phyloP scores from a whole-genome alignment of 1,139 yeast species.

The Yamadazyma jaroonii region DNA sequence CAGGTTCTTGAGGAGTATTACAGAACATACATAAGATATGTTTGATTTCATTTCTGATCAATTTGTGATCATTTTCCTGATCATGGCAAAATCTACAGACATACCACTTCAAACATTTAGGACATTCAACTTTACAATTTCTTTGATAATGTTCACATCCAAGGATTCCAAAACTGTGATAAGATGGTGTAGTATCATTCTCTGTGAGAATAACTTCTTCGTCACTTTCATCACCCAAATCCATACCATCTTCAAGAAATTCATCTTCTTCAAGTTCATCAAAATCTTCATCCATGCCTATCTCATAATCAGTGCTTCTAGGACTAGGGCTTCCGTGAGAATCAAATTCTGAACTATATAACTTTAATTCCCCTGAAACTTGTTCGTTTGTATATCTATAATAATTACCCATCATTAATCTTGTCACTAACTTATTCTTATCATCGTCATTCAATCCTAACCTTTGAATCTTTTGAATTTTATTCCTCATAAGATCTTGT shows the following conservation, averaged over 20 bases:
- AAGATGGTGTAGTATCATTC: constrained; percentile 51
- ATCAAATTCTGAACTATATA: neutral
- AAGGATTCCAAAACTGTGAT: constrained; percentile 33
- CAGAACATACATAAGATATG: constrained; percentile 83
- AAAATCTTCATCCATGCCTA: neutral
- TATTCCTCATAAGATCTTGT: constrained; percentile 50
- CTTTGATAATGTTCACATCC: constrained; percentile 87
- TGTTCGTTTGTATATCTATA: constrained; percentile 44
- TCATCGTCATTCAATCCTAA: constrained; percentile 48
- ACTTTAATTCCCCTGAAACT: constrained; percentile 14
- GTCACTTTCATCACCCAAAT: constrained; percentile 13
- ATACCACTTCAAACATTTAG: constrained; percentile 70
- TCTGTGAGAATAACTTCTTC: constrained; percentile 40
- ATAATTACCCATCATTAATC: constrained; percentile 74
- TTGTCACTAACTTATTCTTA: constrained; percentile 64
- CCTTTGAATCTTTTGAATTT: constrained; percentile 56
- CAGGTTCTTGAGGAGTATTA: constrained; percentile 69
- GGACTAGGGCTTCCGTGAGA: neutral
- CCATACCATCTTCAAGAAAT: constrained; percentile 12
- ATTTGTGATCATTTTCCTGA: constrained; percentile 52
- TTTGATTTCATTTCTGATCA: constrained; percentile 60
- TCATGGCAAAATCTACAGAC: constrained; percentile 89
- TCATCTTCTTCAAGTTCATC: constrained; percentile 12
- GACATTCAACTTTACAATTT: constrained; percentile 81
- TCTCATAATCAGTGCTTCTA: neutral